Evolutionary conservation across 257 asterid genomes (phyloP).

Genomic region (Petunia secreta): DNA sequence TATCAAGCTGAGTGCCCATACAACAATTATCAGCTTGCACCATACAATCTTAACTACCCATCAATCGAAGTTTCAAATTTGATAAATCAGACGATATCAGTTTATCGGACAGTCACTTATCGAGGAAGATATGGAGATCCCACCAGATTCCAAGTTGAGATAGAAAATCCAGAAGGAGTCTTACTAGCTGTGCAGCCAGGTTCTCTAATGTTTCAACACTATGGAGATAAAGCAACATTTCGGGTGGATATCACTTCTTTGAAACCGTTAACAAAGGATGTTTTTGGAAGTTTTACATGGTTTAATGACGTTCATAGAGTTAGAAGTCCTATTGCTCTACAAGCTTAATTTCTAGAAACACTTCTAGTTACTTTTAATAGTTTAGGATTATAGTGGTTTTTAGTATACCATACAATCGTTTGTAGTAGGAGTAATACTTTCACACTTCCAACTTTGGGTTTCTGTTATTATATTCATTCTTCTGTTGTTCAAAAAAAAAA

Average conservation of each 20-base stretch:
- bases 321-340: constrained; percentile 25
- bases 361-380: too few species aligned
- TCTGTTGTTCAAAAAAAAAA: too few species aligned
- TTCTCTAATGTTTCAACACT: constrained; percentile 16
- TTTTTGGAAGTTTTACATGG: constrained; percentile 32
- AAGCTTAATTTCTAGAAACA: too few species aligned
- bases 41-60: constrained; percentile 28
- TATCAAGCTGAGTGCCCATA: not conserved
- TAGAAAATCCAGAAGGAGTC: constrained; percentile 26
- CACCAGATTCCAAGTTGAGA: not conserved
- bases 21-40: not conserved
- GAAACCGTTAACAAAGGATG: not conserved
- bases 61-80: constrained; percentile 19
- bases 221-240: not conserved
- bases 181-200: constrained; percentile 11
- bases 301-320: constrained; percentile 15
- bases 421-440: too few species aligned
- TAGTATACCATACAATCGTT: too few species aligned
- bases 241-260: not conserved
- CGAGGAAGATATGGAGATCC: constrained; percentile 19
- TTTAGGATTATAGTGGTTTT: too few species aligned
- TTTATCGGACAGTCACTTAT: constrained; percentile 7
- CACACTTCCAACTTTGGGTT: too few species aligned
- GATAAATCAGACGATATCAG: not conserved
- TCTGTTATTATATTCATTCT: too few species aligned